These are phyloP conservation scores for Ammopiptanthus mongolicus DNA, from an alignment of 306 rosid species.

Conservation along the genomic window DNA sequence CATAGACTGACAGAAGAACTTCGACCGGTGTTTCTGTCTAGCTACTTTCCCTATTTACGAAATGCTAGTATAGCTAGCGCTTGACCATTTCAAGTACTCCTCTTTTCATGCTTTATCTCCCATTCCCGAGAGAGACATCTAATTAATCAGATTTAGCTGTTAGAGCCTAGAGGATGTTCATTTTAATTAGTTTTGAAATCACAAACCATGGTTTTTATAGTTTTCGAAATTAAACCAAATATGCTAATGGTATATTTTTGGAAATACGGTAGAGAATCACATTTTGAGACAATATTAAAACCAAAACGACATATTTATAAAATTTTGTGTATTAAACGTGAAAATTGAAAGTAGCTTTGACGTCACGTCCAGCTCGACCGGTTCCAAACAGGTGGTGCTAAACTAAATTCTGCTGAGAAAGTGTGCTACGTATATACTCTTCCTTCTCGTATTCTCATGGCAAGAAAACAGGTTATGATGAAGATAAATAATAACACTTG, in stretches of 20 bases:
- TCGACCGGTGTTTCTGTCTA: not conserved
- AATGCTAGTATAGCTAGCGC: not conserved
- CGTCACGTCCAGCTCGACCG: no score
- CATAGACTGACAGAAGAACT: not conserved
- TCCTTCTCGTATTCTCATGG: not conserved
- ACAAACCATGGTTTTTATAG: no score
- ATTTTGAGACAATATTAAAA: no score
- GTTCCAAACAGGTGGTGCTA: no score
- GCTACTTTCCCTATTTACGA: not conserved
- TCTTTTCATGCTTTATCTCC: not conserved
- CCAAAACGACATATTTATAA: no score
- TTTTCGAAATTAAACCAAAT: no score
- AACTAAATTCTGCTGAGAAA: not conserved
- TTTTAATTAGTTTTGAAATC: no score
- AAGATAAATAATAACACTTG: slow-evolving; percentile 2
- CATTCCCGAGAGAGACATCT: not conserved
- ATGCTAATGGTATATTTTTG: no score
- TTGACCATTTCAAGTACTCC: not conserved
- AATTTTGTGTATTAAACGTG: no score
- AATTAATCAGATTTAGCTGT: not conserved
- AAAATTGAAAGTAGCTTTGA: no score
- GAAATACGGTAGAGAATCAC: no score
- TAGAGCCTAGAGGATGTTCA: not conserved
- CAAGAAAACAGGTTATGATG: not conserved
- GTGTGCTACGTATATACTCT: not conserved